Conservation (phyloP, 1,284 basidiomycete genomes). For the Lentinus polychrous region DNA sequence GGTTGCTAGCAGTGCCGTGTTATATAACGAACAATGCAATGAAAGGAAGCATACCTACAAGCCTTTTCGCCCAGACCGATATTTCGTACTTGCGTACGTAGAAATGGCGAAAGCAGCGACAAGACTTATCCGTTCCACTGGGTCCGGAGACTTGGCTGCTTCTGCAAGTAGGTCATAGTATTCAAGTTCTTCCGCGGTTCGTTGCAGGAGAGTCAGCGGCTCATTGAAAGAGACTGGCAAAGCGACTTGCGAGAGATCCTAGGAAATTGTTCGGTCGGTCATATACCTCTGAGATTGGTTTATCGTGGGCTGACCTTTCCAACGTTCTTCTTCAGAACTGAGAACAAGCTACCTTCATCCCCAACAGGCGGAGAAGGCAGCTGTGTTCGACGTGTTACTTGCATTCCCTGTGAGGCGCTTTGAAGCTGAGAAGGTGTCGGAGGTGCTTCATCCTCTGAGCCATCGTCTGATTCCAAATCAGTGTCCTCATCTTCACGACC, state of each 20-base stretch:
- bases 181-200: conserved; percentile 79
- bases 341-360: conserved; percentile 84
- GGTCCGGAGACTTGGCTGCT: conserved; percentile 57
- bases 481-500: conserved; percentile 18
- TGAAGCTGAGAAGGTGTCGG: conserved; percentile 1
- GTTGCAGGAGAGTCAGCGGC: conserved; percentile 76
- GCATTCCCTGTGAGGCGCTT: conserved; percentile 8
- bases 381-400: conserved; percentile 46
- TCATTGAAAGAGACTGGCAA: conserved; percentile 89
- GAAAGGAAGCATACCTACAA: conserved; percentile 53
- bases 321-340: conserved; percentile 87
- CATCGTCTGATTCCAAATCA: conserved; percentile 16
- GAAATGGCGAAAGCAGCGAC: conserved; percentile 83
- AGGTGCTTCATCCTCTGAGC: conserved; percentile 11
- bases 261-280: neutral
- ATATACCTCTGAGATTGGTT: neutral
- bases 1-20: conserved; percentile 48
- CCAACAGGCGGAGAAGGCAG: conserved; percentile 64
- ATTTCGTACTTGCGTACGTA: conserved; percentile 73
- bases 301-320: conserved; percentile 56
- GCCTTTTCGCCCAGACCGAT: conserved; percentile 78
- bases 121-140: conserved; percentile 67
- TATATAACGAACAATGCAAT: neutral
- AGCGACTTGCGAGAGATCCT: conserved; percentile 83
- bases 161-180: conserved; percentile 66